Evolutionary conservation across 257 asterid genomes (phyloP), one percentile per base, ranked within the genome.

Genomic region (Avicennia marina): DNA sequence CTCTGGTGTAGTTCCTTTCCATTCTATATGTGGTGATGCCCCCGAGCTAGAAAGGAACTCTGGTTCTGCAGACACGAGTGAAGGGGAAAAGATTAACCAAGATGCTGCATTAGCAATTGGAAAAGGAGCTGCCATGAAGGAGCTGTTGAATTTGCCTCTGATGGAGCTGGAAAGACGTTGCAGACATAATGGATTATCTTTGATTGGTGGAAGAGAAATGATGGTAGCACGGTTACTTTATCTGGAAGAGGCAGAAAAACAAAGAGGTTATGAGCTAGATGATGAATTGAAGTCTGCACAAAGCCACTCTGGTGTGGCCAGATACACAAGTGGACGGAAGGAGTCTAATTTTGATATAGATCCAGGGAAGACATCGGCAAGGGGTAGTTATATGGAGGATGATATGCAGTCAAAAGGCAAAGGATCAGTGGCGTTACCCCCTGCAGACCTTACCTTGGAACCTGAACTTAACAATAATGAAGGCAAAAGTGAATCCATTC

Each of bases 71-170:
- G 90, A 81, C 25, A 31, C 61, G 0, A 72, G 72, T 41, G 82
- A 68, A 38, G 80, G 73, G 33, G 80, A 58, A 29, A 89, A 77
- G 73, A 54, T 68, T 47, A 78, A 83, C 71, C 95, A 69, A 65
- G 95, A 89, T 74, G 80, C 94, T 53, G 97, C 95, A 15, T 71
- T 89, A 76, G 97, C 97, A 43, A 89, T 89, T 70, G 95, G 95
- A 43, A 86, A 83, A 75, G 94, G 97, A 53, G 97, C 97, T 68
- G 95, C 95, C 34, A 89, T 72, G 89, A 75, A 60, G 72, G 96
- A 89, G 77, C 84, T 89, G 40, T 64, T 73, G 62, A 79, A 27
- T 68, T 84, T 89, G 73, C 91, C 95, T 53, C 76, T 89, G 53
- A 69, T 70, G 29, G 97, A 89, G 72, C 81, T 89, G 68, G 97